Base-by-base conservation (phyloP, 225 moss, liverwort and hornwort species). In the Marchantia polymorpha region DNA sequence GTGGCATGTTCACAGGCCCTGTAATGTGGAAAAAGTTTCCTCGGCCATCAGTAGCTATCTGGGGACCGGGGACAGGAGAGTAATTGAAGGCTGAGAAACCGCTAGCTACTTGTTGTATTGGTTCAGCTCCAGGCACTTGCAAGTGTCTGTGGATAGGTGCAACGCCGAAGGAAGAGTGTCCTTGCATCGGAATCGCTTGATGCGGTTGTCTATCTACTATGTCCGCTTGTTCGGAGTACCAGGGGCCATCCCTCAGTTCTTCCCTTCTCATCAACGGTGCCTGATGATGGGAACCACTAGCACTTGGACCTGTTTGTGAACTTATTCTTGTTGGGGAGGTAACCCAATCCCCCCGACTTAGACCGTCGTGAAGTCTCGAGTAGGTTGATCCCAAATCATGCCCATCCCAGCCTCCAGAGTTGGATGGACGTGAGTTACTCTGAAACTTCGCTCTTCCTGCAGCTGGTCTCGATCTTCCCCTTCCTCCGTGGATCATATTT, bases 61-160 rank as follows among this genome's bases (percentile, higher is more conserved):
- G 83, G 20, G 76, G 56, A 25, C 70, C 49, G 55, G 77, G 59
- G 27, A 64, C 20, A 55, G 77, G 60, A 70, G 31, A 68, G 69
- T 66, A 83, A 27, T 73, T 77, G 53, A 48, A 77, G 77, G 74
- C 25, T 73, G 80, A 79, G 60, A 76, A 83, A 26, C 80, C 77
- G 7, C 54, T 61, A n/a, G n/a, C 20, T 74, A 52, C 66, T 77
- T 86, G 83, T 70, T 81, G 83, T 78, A 63, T 76, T 13, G 70
- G 65, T 69, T 79, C 78, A 52, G 78, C 47, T 68, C 68, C 81
- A 49, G 74, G 69, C 39, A 74, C 78, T 75, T 81, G 81, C 54
- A 76, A 72, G 53, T 82, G 84, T n/a, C 71, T 81, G 46, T 79
- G 83, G 17, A 68, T 15, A 68, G 65, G 70, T 49, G 76, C 61